Base-by-base conservation (phyloP, 495 filamentous ascomycete species). In the Chaetomidium leptoderma region DNA sequence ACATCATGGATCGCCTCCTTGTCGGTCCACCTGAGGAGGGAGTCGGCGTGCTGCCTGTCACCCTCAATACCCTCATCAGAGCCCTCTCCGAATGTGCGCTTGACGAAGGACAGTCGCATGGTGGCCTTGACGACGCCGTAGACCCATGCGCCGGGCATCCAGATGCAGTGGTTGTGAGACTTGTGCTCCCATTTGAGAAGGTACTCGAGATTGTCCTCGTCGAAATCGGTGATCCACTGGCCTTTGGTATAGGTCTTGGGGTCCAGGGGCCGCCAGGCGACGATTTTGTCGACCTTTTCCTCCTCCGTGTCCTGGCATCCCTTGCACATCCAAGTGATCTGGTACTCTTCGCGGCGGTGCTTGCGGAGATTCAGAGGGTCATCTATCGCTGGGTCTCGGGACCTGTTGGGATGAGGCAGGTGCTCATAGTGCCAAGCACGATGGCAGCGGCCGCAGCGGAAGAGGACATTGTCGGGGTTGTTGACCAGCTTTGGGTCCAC, bases 71-170 rank as follows among this genome's bases (percentile, higher is more conserved):
- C 65, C 9, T 61, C 61, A 8, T 66, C 63, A 13, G 57, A 53
- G 4, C 36, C 50, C 53, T 76, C 75, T 13, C 74, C 76, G 43
- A 85, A 82, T 5, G 88, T 79, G 13, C 83, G 83, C 62, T 82
- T 89, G 36, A 83, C 70, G 62, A 97, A 99, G 0, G 88, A 80
- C 16, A 77, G 81, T 7, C 90, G 81, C 86, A 89, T 95, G 2
- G 64, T 24, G 6, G 69, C 49, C 17, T 74, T 71, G 42, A 80
- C 80, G n/a, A 86, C 73, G n/a, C 91, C 92, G 79, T 82, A 91
- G 14, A 92, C 80, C 95, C 95, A 99, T 24, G 84, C 79, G 8
- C 93, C 95, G 17, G 88, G 84, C 79, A 89, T 83, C 95, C 95
- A 99, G 3, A 70, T 75, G 23, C 84, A 86, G 52, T 86, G 86